These are phyloP conservation scores for Xerocomellus amylosporus DNA, from an alignment of 768 basidiomycete species.

Conservation along the genomic window DNA sequence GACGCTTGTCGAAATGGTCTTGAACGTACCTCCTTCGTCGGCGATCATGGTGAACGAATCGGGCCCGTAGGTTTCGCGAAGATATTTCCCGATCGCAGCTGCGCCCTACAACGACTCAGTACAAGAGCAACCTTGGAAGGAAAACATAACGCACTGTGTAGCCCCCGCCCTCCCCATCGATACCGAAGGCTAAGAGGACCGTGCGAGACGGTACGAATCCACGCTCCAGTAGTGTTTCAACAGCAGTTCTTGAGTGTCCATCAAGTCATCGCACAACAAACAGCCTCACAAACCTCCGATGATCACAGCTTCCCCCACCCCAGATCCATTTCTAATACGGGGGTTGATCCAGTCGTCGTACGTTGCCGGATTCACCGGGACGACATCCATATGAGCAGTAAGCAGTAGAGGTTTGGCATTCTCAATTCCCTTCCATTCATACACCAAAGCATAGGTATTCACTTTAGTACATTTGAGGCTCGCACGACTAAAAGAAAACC, in stretches of 20 bases:
- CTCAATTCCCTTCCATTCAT: conserved; percentile 55
- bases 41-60: conserved; percentile 52
- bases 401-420: conserved; percentile 54
- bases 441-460: conserved; percentile 61
- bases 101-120: conserved; percentile 38
- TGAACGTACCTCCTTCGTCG: conserved; percentile 51
- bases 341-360: conserved; percentile 46
- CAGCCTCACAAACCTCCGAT: conserved; percentile 32
- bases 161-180: conserved; percentile 46
- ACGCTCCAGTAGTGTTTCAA: conserved; percentile 29
- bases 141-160: conserved; percentile 30
- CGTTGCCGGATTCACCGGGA: conserved; percentile 47
- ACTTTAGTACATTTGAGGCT: conserved; percentile 51
- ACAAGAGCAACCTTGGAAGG: not conserved
- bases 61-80: conserved; percentile 47
- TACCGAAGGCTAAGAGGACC: conserved; percentile 39
- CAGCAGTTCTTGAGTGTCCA: conserved; percentile 17
- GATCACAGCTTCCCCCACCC: conserved; percentile 47
- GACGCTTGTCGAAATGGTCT: not conserved
- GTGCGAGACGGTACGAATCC: conserved; percentile 31
- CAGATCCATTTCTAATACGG: conserved; percentile 49
- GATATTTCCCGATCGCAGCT: conserved; percentile 33
- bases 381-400: conserved; percentile 50
- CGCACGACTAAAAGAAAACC: conserved; percentile 37
- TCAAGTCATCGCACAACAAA: not conserved